Percentiles rank a stretch among this genome's conserved stretches.
phyloP scores from a whole-genome alignment of 1,139 yeast species.

The Chernovozyma sophiae-reginae region DNA sequence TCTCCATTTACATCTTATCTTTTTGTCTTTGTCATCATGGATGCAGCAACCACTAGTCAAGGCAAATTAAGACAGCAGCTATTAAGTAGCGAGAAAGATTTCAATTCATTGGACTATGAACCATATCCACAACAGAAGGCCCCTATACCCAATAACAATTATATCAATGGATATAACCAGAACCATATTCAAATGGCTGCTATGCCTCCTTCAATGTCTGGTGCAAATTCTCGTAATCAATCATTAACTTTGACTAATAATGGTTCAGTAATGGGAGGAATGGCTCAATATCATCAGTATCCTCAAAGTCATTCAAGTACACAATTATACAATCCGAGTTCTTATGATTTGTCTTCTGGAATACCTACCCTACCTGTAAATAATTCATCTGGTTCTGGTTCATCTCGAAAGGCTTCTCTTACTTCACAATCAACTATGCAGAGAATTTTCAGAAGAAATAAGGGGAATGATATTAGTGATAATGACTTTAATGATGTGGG shows the following conservation, averaged over 20 bases:
- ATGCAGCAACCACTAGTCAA: constrained; percentile 16
- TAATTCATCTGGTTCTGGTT: neutral
- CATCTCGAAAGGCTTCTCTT: constrained; percentile 38
- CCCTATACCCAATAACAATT: neutral
- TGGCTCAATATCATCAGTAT: constrained; percentile 10
- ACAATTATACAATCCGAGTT: constrained; percentile 1
- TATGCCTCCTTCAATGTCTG: too few species aligned
- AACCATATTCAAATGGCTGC: neutral
- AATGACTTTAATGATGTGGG: constrained; percentile 53
- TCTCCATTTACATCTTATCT: too few species aligned
- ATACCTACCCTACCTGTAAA: constrained; percentile 1
- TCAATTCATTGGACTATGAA: constrained; percentile 5
- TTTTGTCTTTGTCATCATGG: too few species aligned
- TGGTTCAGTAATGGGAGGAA: neutral
- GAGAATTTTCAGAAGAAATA: constrained; percentile 42
- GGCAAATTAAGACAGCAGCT: constrained; percentile 33
- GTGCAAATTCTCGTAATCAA: neutral
- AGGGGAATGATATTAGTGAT: constrained; percentile 36
- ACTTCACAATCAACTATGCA: constrained; percentile 40
- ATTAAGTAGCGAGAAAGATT: constrained; percentile 28
- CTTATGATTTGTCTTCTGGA: neutral
- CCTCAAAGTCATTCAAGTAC: constrained; percentile 12
- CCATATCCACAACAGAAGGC: neutral
- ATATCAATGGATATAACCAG: neutral
- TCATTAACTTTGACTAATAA: neutral